Base-by-base conservation (phyloP, 2,329 filamentous ascomycete species). In the Pyrenochaeta sp. region DNA sequence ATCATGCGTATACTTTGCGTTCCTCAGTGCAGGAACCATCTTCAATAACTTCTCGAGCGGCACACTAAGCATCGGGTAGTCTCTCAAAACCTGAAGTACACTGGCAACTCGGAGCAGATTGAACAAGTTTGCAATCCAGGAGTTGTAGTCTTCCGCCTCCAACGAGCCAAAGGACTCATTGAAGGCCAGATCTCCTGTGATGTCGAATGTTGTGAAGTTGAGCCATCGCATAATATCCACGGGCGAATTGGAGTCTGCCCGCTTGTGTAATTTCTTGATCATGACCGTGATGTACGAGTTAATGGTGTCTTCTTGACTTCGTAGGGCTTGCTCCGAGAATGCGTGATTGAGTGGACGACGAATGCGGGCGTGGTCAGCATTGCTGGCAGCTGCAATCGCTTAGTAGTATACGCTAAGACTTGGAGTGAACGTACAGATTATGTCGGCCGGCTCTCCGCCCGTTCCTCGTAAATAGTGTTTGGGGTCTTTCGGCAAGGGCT, bases 101-200 rank as follows among this genome's bases (percentile, higher is more conserved):
- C 49, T 55, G 5, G 53, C 52, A 6, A 60, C 37, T 24, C 58
- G 58, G 4, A 66, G 12, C 27, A 52, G 39, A 5, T 52, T 52
- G 46, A 68, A 67, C 0, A 65, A 9, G 34, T 59, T 63, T 4
- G 56, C 58, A n/a, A 72, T 62, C 71, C 70, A 74, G 0, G 50
- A 50, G 32, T 64, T 59, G 43, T 61, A 66, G 10, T 61, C 47
- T 15, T 59, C 66, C 2, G 60, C 55, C 19, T 69, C 50, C 1
- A 74, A 55, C 32, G 68, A 64, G 24, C 58, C 64, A 49, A 75
- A 73, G 0, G 70, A 61, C 50, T 74, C 72, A 27, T 58, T 71
- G 49, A 74, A 73, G 5, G 63, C 51, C 2, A 75, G 52, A 44
- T 75, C 72, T 8, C 70, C 71, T 2, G 62, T 63, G 19, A 72